A percentile compares a stretch with the other conserved stretches of the same genome.
Conservation (phyloP, 1,139 yeast species). For the Pichia sp. region DNA sequence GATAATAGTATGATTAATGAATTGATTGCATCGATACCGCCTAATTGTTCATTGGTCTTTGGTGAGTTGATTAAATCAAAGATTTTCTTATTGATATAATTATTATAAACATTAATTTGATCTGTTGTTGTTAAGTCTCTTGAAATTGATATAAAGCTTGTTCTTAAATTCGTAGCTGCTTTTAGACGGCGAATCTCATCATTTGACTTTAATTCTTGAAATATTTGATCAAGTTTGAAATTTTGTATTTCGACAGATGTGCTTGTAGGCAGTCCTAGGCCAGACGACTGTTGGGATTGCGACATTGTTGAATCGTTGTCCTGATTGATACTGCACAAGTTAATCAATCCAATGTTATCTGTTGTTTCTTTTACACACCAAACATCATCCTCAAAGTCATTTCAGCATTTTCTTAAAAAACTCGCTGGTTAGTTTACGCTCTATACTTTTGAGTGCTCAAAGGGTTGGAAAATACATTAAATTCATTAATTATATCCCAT, state of each 20-base stretch:
- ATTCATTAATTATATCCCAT: not conserved
- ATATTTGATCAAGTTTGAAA: constrained; percentile 43
- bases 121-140: constrained; percentile 68
- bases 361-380: not conserved
- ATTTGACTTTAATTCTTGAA: constrained; percentile 45
- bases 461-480: not conserved
- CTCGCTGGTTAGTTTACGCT: not conserved
- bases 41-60: constrained; percentile 67
- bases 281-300: constrained; percentile 7
- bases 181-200: constrained; percentile 37
- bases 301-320: constrained; percentile 6
- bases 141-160: constrained; percentile 61
- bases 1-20: constrained; percentile 54
- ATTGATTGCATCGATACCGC: constrained; percentile 88
- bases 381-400: too few species aligned
- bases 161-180: constrained; percentile 62
- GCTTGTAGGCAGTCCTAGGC: constrained; percentile 9
- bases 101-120: constrained; percentile 72
- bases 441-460: not conserved
- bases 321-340: too few species aligned
- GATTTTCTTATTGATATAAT: constrained; percentile 79
- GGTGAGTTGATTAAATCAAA: constrained; percentile 78
- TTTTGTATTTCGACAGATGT: constrained; percentile 22
- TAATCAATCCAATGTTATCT: too few species aligned
- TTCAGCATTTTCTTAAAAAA: too few species aligned